phyloP scores from a whole-genome alignment of 2,329 filamentous ascomycete species.

The Fusarium sp. region DNA sequence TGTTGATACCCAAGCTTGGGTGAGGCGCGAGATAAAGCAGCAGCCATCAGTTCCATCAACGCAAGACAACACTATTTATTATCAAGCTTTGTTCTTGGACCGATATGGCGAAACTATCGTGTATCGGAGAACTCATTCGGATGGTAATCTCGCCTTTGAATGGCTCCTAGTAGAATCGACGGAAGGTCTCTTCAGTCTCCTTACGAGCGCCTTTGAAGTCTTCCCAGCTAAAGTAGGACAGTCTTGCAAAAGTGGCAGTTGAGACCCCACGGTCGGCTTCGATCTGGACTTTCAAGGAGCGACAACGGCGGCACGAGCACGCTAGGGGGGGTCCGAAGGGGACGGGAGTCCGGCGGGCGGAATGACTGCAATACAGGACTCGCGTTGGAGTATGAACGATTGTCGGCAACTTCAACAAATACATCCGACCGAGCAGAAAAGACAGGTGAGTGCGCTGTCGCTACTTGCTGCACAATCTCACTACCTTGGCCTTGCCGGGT shows the following conservation, averaged over 20 bases:
- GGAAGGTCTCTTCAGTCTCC: neutral
- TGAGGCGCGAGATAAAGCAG: neutral
- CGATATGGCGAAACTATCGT: neutral
- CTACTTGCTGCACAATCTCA: neutral
- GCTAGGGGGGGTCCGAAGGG: neutral
- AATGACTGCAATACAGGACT: too few relatives aligned
- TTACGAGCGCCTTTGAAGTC: neutral
- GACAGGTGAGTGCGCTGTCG: neutral
- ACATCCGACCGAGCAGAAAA: neutral
- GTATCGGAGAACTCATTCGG: fast-evolving
- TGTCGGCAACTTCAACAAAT: too few relatives aligned
- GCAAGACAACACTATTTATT: neutral
- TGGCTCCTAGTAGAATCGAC: fast-evolving
- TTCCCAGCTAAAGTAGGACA: neutral
- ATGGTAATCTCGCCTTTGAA: neutral
- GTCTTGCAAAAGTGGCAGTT: neutral
- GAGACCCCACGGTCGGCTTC: too few relatives aligned
- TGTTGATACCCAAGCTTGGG: fast-evolving
- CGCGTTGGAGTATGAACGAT: too few relatives aligned
- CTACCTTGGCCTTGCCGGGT: too few relatives aligned
- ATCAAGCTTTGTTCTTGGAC: neutral
- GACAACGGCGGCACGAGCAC: neutral
- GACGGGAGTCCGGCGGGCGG: too few relatives aligned
- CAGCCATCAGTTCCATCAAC: neutral
- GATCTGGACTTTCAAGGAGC: too few relatives aligned